Base-by-base conservation (phyloP, 1,284 basidiomycete species). In the Inonotus obliquus region DNA sequence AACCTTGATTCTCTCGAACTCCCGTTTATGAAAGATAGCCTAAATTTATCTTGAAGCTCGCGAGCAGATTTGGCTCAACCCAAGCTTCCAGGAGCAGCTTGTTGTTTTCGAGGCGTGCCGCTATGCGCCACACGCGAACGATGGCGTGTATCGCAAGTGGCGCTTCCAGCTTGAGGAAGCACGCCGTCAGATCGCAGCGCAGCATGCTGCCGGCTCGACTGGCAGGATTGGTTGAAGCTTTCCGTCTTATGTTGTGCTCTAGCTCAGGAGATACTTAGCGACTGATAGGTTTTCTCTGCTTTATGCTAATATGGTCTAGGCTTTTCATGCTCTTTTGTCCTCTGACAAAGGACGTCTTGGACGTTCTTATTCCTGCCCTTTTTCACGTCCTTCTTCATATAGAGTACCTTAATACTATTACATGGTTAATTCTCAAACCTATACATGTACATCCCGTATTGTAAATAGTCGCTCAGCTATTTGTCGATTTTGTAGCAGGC, bases 81-180 rank as follows among this genome's bases (percentile, higher is more conserved):
- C 62, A 19, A 63, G 59, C 54, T 63, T 63, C 54, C 62, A 63
- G 35, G 62, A 63, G 29, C 62, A 63, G 38, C 59, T 63, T 5
- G 59, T 60, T 9, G 4, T 63, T 25, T 63, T 63, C 38, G 62
- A 63, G 38, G 62, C 62, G 11, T 63, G 62, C 25, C 58, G 58
- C 10, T 63, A 63, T 32, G 54, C 55, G 13, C 62, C 62, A 1
- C 53, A 60, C 54, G 59, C 57, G 14, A 55, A 54, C n/a, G 62
- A 63, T 1, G 62, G 62, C 23, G 60, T 63, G 25, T 63, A 63
- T 21, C 45, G 37, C 38, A 63, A 57, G 38, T 63, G 62, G 62
- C 54, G 58, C 52, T 25, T 52, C 45, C 53, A 60, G 54, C 59
- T 63, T 35, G 58, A 63, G 7, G 58, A 63, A 23, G 62, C 62